Percentiles rank a stretch among this genome's conserved stretches.
Evolutionary conservation across 2,329 filamentous ascomycete species (phyloP).

Genomic region (Colletotrichum orbiculare): DNA sequence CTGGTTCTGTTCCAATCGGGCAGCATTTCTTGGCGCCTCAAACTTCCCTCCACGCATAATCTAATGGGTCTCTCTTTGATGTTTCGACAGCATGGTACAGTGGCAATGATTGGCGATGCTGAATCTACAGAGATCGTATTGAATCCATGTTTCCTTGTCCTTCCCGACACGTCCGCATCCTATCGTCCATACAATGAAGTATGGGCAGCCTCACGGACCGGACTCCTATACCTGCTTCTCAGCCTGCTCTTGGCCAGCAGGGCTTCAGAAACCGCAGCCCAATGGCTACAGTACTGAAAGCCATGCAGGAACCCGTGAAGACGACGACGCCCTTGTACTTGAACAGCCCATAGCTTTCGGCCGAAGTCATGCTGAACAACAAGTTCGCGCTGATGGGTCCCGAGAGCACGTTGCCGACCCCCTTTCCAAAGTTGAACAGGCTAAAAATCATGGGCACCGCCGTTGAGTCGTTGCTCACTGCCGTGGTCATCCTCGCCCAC

Average conservation of each 20-base stretch:
- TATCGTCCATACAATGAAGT: no score
- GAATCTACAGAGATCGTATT: no score
- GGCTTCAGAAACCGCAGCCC: not conserved
- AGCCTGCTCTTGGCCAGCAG: conserved; percentile 10
- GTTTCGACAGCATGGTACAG: no score
- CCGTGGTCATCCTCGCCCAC: conserved; percentile 42
- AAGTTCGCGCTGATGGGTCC: conserved; percentile 41
- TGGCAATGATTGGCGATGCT: no score
- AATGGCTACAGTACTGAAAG: conserved; percentile 9
- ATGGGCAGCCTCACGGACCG: no score
- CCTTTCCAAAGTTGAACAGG: conserved; percentile 44
- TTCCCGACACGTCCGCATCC: no score
- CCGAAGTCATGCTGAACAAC: conserved; percentile 28
- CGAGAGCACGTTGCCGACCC: conserved; percentile 42
- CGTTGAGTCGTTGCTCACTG: conserved; percentile 42
- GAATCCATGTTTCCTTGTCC: no score
- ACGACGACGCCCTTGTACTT: conserved; percentile 21
- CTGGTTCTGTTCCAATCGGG: not conserved
- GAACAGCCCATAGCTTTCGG: conserved; percentile 12
- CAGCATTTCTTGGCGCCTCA: not conserved
- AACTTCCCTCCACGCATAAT: no score
- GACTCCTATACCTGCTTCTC: not conserved
- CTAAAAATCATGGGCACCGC: conserved; percentile 38
- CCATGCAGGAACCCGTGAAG: conserved; percentile 13
- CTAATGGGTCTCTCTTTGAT: no score